phyloP scores from a whole-genome alignment of 805 yeast species.

The Wickerhamiella allomyrinae region DNA sequence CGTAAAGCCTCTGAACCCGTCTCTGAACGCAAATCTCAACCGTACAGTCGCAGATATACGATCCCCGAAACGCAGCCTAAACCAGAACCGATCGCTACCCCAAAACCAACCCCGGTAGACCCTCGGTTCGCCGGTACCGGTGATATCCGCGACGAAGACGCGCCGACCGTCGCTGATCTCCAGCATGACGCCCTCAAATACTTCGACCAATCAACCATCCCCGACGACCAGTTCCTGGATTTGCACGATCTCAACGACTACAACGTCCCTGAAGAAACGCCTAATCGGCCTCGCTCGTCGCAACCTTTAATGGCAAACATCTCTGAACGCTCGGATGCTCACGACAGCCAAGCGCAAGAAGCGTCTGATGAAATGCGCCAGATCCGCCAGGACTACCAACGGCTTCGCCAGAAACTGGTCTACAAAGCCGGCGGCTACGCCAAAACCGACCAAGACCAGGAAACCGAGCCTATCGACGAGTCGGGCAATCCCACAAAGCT shows the following conservation, averaged over 20 bases:
- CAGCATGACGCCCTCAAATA: constrained; percentile 10
- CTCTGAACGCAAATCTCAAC: too few species aligned
- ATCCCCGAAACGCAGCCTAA: neutral
- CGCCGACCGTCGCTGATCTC: neutral
- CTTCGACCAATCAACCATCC: constrained; percentile 15
- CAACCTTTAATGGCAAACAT: constrained; percentile 9
- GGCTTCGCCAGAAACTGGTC: constrained; percentile 37
- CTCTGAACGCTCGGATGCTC: constrained; percentile 4
- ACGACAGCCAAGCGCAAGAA: constrained; percentile 3
- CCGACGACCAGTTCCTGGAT: constrained; percentile 16
- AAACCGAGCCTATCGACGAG: constrained; percentile 56
- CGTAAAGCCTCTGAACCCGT: constrained; percentile 11
- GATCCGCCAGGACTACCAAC: constrained; percentile 38
- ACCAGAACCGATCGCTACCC: constrained; percentile 1
- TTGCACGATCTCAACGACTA: constrained; percentile 11
- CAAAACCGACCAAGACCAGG: constrained; percentile 36
- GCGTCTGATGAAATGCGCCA: constrained; percentile 14
- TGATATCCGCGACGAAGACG: constrained; percentile 6
- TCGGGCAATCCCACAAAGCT: constrained; percentile 42
- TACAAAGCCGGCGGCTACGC: constrained; percentile 35
- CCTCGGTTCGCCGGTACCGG: constrained; percentile 6
- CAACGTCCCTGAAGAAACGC: neutral
- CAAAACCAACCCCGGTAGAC: neutral
- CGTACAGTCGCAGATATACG: constrained; percentile 4
- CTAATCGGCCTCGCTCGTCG: neutral